Conservation (phyloP, 768 basidiomycete species). For the Calocybe indica region DNA sequence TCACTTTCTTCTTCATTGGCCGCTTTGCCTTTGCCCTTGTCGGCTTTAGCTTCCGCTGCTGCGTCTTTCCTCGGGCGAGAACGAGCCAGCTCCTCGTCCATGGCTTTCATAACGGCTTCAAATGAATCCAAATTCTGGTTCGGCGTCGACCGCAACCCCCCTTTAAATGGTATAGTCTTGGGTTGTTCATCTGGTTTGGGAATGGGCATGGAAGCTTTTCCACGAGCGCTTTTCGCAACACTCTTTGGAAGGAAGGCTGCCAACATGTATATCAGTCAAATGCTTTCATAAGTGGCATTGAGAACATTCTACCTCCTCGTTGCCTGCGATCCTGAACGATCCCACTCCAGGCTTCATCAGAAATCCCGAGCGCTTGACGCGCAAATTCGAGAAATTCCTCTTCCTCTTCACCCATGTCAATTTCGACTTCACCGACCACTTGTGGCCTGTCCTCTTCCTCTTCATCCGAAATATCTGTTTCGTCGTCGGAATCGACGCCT, state of each 20-base stretch:
- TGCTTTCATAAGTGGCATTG: background rate
- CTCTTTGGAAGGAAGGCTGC: conserved; percentile 57
- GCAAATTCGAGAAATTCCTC: conserved; percentile 96
- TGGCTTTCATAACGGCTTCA: conserved; percentile 92
- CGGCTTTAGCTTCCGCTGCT: conserved; percentile 1
- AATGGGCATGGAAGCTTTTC: conserved; percentile 3
- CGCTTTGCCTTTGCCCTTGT: conserved; percentile 39
- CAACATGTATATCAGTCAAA: no score
- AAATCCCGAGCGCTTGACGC: conserved; percentile 84
- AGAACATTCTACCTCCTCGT: conserved; percentile 66
- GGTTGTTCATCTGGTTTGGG: background rate
- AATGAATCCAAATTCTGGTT: conserved; percentile 86
- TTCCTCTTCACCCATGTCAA: conserved; percentile 90
- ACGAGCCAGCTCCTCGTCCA: conserved; percentile 78
- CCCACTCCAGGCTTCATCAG: conserved; percentile 82
- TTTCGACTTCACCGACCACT: conserved; percentile 77
- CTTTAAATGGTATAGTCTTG: conserved; percentile 8
- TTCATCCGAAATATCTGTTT: conserved; percentile 60
- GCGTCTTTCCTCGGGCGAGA: conserved; percentile 19
- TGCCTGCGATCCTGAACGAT: conserved; percentile 75
- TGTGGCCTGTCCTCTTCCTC: conserved; percentile 79
- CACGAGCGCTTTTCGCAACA: conserved; percentile 16
- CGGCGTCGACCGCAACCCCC: conserved; percentile 27
- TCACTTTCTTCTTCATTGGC: conserved; percentile 37
- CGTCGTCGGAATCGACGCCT: conserved; percentile 90